Percentiles rank a stretch among this genome's conserved stretches.
These are phyloP conservation scores for Sclerotinia nivalis DNA, from an alignment of 2,329 filamentous ascomycete species.

Conservation along the genomic window DNA sequence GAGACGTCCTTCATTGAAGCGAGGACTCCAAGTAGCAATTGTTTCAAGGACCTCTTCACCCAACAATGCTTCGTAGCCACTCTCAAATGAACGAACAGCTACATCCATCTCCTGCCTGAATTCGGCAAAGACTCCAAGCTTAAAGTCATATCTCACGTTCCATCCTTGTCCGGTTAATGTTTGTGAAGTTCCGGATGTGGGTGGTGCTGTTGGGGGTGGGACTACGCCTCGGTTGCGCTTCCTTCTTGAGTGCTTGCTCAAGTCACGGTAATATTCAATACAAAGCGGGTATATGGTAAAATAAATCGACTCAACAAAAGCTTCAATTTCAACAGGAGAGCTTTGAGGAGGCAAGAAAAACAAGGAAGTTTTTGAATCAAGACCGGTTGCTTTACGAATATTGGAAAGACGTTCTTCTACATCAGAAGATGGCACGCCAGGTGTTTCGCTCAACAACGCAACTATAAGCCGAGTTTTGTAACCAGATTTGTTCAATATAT, in stretches of 20 bases:
- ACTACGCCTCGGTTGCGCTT: slow-evolving; percentile 79
- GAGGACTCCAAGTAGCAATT: slow-evolving; percentile 84
- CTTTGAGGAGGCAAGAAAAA: slow-evolving; percentile 80
- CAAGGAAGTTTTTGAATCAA: slow-evolving; percentile 77
- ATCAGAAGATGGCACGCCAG: slow-evolving; percentile 55
- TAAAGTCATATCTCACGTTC: slow-evolving; percentile 95
- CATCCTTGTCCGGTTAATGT: slow-evolving; percentile 83
- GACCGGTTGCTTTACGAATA: slow-evolving; percentile 74
- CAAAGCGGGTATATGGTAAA: slow-evolving; percentile 70
- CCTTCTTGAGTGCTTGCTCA: slow-evolving; percentile 87
- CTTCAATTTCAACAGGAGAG: slow-evolving; percentile 68
- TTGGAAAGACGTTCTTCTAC: slow-evolving; percentile 75
- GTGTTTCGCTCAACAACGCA: slow-evolving; percentile 73
- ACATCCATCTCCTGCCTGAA: slow-evolving; percentile 91
- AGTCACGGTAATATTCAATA: slow-evolving; percentile 88
- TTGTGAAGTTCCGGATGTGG: slow-evolving; percentile 80
- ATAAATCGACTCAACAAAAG: slow-evolving; percentile 73
- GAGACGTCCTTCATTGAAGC: slow-evolving; percentile 91
- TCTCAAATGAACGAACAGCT: slow-evolving; percentile 81
- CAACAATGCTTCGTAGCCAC: slow-evolving; percentile 81
- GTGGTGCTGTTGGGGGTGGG: slow-evolving; percentile 79
- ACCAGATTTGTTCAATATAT: slow-evolving; percentile 64
- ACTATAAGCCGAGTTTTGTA: slow-evolving; percentile 79
- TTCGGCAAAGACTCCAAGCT: slow-evolving; percentile 85
- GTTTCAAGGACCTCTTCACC: slow-evolving; percentile 82